Conservation (phyloP, 2,329 filamentous ascomycete genomes). For the Colletotrichum orbiculare region DNA sequence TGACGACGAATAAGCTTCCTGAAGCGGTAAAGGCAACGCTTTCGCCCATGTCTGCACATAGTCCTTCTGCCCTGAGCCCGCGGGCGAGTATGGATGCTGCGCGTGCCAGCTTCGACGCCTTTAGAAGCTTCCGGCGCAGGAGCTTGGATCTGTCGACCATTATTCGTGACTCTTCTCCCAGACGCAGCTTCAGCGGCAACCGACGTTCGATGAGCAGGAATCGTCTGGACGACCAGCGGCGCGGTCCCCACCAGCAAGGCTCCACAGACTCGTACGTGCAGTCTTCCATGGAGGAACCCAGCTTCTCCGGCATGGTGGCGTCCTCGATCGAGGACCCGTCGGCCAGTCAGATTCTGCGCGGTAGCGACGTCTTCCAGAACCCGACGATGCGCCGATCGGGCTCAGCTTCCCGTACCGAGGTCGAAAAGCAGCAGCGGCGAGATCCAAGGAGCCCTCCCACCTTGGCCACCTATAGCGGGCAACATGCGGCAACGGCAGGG, state of each 20-base stretch:
- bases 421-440: conserved; percentile 32
- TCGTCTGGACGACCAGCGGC: conserved; percentile 55
- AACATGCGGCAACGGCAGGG: conserved; percentile 54
- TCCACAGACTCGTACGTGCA: conserved; percentile 82
- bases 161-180: conserved; percentile 54
- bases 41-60: conserved; percentile 59
- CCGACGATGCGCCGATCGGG: conserved; percentile 72
- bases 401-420: conserved; percentile 45
- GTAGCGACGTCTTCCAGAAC: conserved; percentile 88
- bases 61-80: conserved; percentile 60
- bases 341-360: conserved; percentile 88
- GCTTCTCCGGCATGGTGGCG: conserved; percentile 75
- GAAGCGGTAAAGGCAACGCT: conserved; percentile 73
- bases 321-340: conserved; percentile 83
- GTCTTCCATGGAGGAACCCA: conserved; percentile 77
- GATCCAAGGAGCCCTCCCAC: conserved; percentile 22
- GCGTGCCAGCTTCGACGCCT: conserved; percentile 65
- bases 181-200: conserved; percentile 73
- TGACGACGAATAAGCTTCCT: conserved; percentile 56
- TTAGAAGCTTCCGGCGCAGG: conserved; percentile 57
- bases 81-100: conserved; percentile 65
- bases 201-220: conserved; percentile 63
- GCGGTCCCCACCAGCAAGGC: conserved; percentile 65
- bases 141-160: conserved; percentile 64
- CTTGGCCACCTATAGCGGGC: conserved; percentile 32